Evolutionary conservation across 768 basidiomycete species (phyloP).

Genomic region (Lyophyllum shimeji): DNA sequence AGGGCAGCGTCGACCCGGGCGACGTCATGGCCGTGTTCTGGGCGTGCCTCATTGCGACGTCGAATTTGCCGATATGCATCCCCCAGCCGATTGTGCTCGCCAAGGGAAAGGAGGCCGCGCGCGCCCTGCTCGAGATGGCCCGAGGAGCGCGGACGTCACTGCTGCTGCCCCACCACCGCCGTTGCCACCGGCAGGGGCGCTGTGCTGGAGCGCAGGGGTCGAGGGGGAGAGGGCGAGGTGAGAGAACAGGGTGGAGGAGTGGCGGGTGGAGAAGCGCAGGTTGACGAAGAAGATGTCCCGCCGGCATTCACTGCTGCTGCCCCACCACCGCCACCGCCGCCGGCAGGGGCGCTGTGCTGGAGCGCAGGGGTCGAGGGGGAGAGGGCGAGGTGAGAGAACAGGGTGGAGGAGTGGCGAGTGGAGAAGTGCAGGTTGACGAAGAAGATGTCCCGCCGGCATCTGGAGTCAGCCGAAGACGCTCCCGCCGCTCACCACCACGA

Average conservation of each 20-base stretch:
- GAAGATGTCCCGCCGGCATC: background rate
- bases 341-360: slow-evolving; percentile 31
- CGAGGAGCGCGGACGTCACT: slow-evolving; percentile 35
- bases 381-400: slow-evolving; percentile 25
- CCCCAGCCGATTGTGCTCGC: slow-evolving; percentile 76
- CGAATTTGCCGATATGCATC: slow-evolving; percentile 84
- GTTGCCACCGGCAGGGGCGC: no score
- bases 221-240: no score
- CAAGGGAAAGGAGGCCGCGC: slow-evolving; percentile 84
- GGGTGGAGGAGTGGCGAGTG: slow-evolving; percentile 11
- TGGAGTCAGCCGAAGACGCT: background rate
- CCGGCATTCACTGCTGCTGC: no score
- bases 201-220: no score
- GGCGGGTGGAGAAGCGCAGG: no score
- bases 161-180: no score
- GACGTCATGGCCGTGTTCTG: slow-evolving; percentile 98
- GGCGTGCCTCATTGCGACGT: slow-evolving; percentile 91
- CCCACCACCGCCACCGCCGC: no score
- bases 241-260: no score
- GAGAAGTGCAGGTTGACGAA: slow-evolving; percentile 8
- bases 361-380: slow-evolving; percentile 22
- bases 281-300: no score
- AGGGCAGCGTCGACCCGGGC: no score
- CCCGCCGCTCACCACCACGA: background rate
- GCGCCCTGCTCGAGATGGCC: slow-evolving; percentile 60